A percentile compares a stretch with the other conserved stretches of the same genome.
These are phyloP conservation scores for Trametes coccinea DNA, from an alignment of 768 basidiomycete genomes.

Conservation along the genomic window DNA sequence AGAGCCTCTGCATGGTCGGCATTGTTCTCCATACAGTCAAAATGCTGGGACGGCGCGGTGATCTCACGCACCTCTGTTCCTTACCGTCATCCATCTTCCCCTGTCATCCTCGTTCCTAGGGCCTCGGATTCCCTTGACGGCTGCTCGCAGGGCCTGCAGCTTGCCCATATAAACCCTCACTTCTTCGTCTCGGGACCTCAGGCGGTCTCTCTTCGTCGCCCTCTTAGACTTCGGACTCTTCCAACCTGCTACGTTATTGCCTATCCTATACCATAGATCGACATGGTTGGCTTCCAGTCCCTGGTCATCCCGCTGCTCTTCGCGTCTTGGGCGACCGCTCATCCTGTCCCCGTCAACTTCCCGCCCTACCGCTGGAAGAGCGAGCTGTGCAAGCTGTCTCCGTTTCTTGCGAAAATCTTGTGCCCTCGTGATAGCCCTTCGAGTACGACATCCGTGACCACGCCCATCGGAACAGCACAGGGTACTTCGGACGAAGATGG, in stretches of 20 bases:
- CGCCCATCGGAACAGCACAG: slow-evolving; percentile 56
- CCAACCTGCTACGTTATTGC: slow-evolving; percentile 33
- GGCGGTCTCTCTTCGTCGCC: slow-evolving; percentile 11
- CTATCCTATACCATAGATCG: slow-evolving; percentile 17
- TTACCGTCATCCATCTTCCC: slow-evolving; percentile 20
- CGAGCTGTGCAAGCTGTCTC: slow-evolving; percentile 49
- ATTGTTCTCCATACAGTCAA: slow-evolving; percentile 22
- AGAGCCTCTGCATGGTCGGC: slow-evolving; percentile 5
- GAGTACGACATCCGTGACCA: slow-evolving; percentile 37
- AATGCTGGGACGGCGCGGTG: slow-evolving; percentile 11
- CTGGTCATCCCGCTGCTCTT: slow-evolving; percentile 36
- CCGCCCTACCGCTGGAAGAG: slow-evolving; percentile 38
- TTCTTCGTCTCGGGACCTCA: slow-evolving; percentile 8
- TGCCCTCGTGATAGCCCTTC: slow-evolving; percentile 41
- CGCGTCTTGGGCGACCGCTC: slow-evolving; percentile 32
- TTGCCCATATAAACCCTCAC: slow-evolving; percentile 22
- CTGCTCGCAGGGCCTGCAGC: slow-evolving; percentile 21
- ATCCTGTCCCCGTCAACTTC: slow-evolving; percentile 33
- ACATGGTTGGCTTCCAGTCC: slow-evolving; percentile 40
- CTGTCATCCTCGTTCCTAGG: slow-evolving; percentile 12
- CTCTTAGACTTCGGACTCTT: slow-evolving; percentile 19
- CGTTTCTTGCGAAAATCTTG: slow-evolving; percentile 37
- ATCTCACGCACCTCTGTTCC: slow-evolving; percentile 21
- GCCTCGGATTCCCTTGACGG: not conserved
- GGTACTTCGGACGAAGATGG: slow-evolving; percentile 52